Conservation (phyloP, 805 yeast species). For the Clavispora fructus region DNA sequence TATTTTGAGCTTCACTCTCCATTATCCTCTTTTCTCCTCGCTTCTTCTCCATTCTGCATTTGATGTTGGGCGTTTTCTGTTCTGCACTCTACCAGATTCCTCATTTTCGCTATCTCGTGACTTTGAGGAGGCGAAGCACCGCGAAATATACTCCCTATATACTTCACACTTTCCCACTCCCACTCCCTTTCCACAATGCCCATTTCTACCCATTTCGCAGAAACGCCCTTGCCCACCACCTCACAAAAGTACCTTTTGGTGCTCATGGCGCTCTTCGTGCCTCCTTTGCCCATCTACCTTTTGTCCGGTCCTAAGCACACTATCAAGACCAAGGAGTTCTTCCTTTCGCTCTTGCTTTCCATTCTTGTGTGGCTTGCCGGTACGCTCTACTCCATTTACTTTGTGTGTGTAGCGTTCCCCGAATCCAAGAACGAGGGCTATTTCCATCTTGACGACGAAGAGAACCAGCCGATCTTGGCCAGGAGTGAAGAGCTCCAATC, state of each 20-base stretch:
- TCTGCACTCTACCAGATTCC: too few species aligned
- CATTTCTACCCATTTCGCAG: conserved; percentile 10
- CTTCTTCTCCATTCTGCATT: too few species aligned
- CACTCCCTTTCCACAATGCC: background rate
- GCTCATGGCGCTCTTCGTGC: conserved; percentile 29
- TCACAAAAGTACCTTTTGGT: conserved; percentile 22
- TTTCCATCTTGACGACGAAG: conserved; percentile 18
- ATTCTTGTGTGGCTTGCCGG: conserved; percentile 28
- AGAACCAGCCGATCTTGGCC: background rate
- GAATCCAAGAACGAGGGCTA: conserved; percentile 15
- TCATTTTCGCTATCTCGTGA: too few species aligned
- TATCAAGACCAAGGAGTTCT: conserved; percentile 30
- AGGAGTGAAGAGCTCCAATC: background rate
- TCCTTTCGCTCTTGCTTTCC: conserved; percentile 27
- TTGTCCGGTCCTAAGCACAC: conserved; percentile 22
- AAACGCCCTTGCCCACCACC: conserved; percentile 7
- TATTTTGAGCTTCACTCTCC: too few species aligned
- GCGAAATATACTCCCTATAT: background rate
- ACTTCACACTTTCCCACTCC: background rate
- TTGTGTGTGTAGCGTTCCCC: conserved; percentile 20
- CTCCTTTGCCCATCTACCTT: conserved; percentile 36
- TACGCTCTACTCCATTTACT: conserved; percentile 26
- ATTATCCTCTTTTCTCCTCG: too few species aligned
- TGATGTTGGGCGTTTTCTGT: too few species aligned
- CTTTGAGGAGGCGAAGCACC: too few species aligned